Percentiles rank a stretch among this genome's conserved stretches.
These are phyloP conservation scores for Stephania japonica DNA, from an alignment of 164 flowering plant species.

Conservation along the genomic window DNA sequence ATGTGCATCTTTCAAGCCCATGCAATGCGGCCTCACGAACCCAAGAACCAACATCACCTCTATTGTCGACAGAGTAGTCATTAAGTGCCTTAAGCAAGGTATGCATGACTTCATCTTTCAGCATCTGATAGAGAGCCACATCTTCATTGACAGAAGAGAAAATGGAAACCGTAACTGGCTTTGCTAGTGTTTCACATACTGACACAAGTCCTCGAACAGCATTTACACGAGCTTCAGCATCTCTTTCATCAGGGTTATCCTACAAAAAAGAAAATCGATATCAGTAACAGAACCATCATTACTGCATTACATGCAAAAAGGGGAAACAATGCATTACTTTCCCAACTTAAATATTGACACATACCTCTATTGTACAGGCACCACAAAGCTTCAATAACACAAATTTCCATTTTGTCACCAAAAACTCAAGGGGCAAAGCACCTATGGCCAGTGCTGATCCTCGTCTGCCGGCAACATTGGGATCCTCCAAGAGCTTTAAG, in stretches of 20 bases:
- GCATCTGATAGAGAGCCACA: slow-evolving; percentile 36
- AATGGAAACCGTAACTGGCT: slow-evolving; percentile 21
- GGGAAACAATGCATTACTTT: neutral
- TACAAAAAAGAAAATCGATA: slow-evolving; percentile 21
- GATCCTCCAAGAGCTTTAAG: slow-evolving; percentile 61
- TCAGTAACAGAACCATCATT: slow-evolving; percentile 3
- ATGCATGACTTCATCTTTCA: slow-evolving; percentile 68
- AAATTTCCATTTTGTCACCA: slow-evolving; percentile 58
- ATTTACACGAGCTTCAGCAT: slow-evolving; percentile 97
- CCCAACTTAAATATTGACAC: neutral
- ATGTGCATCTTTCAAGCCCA: slow-evolving; percentile 81
- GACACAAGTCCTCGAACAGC: slow-evolving; percentile 82
- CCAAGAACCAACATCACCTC: slow-evolving; percentile 99
- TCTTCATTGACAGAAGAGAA: slow-evolving; percentile 33
- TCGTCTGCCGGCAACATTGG: slow-evolving; percentile 82
- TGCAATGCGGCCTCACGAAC: slow-evolving; percentile 94
- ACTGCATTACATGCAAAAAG: neutral
- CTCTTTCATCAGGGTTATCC: slow-evolving; percentile 81
- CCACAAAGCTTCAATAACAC: slow-evolving; percentile 65
- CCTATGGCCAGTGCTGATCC: slow-evolving; percentile 92
- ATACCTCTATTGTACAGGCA: slow-evolving; percentile 73
- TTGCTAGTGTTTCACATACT: slow-evolving; percentile 73
- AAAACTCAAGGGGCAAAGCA: slow-evolving; percentile 58
- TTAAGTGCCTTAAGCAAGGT: slow-evolving; percentile 77
- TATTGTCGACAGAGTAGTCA: slow-evolving; percentile 91